Conservation (phyloP, 805 yeast species). For the Brettanomyces custersianus region DNA sequence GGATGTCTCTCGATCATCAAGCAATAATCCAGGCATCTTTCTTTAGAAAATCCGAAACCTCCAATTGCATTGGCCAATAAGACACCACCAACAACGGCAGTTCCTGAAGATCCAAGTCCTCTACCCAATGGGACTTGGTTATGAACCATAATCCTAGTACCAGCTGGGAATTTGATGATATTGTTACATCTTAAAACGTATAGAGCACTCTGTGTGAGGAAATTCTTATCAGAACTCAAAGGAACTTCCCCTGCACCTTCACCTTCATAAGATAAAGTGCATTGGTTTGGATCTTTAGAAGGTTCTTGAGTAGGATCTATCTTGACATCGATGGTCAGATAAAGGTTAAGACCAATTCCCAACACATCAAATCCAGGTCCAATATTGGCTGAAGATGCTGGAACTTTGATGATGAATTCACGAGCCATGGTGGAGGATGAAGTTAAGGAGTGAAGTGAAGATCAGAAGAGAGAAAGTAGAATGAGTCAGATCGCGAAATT, state of each 20-base stretch:
- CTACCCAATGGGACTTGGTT: slow-evolving; percentile 96
- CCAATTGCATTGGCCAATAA: slow-evolving; percentile 83
- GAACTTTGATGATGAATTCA: slow-evolving; percentile 61
- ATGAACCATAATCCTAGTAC: slow-evolving; percentile 69
- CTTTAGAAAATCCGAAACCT: slow-evolving; percentile 59
- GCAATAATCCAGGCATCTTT: slow-evolving; percentile 86
- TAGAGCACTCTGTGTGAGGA: slow-evolving; percentile 87
- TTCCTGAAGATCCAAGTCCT: slow-evolving; percentile 96
- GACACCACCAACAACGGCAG: slow-evolving; percentile 97
- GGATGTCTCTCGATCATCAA: slow-evolving; percentile 98
- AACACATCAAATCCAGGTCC: slow-evolving; percentile 98
- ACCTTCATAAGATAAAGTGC: slow-evolving; percentile 55
- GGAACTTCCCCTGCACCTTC: slow-evolving; percentile 84
- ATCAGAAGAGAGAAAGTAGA: not conserved
- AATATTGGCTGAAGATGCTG: slow-evolving; percentile 95
- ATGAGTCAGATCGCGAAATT: not conserved
- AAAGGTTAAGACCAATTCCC: slow-evolving; percentile 81
- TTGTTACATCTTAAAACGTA: slow-evolving; percentile 84
- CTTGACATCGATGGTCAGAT: slow-evolving; percentile 57
- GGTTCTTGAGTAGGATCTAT: slow-evolving; percentile 45
- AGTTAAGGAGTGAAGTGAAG: not conserved
- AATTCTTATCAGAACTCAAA: slow-evolving; percentile 62
- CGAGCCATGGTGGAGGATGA: slow-evolving; percentile 28
- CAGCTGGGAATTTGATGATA: slow-evolving; percentile 67
- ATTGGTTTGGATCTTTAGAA: slow-evolving; percentile 55